These are phyloP conservation scores for Endotrypanum monterogeii DNA, from an alignment of 208 protist genomes.

Conservation along the genomic window DNA sequence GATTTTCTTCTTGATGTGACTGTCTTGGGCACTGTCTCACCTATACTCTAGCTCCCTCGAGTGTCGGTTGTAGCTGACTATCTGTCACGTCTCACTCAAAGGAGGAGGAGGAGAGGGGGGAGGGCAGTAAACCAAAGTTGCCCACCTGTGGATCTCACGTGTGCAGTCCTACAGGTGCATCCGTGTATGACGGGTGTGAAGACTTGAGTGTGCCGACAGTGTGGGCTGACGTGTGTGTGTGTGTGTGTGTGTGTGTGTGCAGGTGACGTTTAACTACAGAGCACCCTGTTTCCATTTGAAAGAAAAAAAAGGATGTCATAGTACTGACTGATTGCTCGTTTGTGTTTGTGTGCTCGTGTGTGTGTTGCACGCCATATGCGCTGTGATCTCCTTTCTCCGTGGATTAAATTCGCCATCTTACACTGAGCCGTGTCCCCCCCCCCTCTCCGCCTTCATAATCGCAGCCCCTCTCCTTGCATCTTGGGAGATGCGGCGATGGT, in stretches of 20 bases:
- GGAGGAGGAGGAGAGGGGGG: not conserved
- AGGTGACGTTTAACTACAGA: not conserved
- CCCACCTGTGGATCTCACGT: not conserved
- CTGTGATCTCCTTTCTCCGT: too few relatives aligned
- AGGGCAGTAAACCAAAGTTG: not conserved
- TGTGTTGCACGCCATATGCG: too few relatives aligned
- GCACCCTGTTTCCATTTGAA: not conserved
- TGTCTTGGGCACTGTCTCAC: conserved; percentile 39
- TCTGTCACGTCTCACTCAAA: not conserved
- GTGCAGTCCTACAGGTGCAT: not conserved
- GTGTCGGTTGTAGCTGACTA: not conserved
- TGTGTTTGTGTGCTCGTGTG: too few relatives aligned
- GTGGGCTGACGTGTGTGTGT: not conserved
- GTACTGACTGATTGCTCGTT: too few relatives aligned
- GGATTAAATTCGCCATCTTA: too few relatives aligned
- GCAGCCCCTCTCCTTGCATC: too few relatives aligned
- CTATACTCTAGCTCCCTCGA: conserved; percentile 20
- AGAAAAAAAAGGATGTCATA: too few relatives aligned
- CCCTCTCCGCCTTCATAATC: too few relatives aligned
- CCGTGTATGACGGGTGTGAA: too few relatives aligned
- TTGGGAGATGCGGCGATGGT: too few relatives aligned
- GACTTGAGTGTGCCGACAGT: not conserved
- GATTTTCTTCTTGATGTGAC: conserved; percentile 39
- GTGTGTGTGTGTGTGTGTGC: conserved; percentile 5
- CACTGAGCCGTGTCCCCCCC: too few relatives aligned